Base-by-base conservation (phyloP, 495 filamentous ascomycete species). In the Tuber magnatum region DNA sequence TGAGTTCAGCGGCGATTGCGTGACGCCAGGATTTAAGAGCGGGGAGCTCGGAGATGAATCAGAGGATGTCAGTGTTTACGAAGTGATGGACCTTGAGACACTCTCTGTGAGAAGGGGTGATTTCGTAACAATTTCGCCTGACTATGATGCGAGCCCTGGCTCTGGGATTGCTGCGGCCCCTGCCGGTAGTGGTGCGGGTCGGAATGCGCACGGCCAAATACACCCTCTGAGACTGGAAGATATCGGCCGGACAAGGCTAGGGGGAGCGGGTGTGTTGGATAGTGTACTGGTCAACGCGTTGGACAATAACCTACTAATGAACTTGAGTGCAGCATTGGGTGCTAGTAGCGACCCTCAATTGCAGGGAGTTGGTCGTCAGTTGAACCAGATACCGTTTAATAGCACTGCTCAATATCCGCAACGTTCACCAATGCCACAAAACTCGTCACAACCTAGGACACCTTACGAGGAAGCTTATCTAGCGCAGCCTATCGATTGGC, bases 11-110 rank as follows among this genome's bases (percentile, higher is more conserved):
- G 82, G 81, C n/a, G 78, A 77, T 9, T 73, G 82, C 22, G 74
- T 84, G 61, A 78, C 85, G 35, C 75, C 83, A 18, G 81, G 77
- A 6, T 85, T 84, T 32, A 81, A 72, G 2, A 81, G 86, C 16
- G 89, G 89, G 2, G 56, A 74, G 10, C 83, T 89, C 5, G 72
- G 79, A 20, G 83, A 85, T 24, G 78, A 76, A 32, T 68, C 83
- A 39, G 86, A 87, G 69, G 85, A 88, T 42, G 84, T 89, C 22
- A 89, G 88, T 73, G 76, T 90, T 41, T 91, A 91, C 78, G 89
- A 91, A 71, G 82, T 90, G 42, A 76, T 79, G 69, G 83, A 83
- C 7, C 84, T 85, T 70, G 80, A 84, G 41, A 84, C 84, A 32
- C 74, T 90, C 51, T 84, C 83, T 32, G 83, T 83, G 48, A 74